These are phyloP conservation scores for Solanum aculeatissimum DNA, from an alignment of 305 asterid genomes.

Conservation along the genomic window DNA sequence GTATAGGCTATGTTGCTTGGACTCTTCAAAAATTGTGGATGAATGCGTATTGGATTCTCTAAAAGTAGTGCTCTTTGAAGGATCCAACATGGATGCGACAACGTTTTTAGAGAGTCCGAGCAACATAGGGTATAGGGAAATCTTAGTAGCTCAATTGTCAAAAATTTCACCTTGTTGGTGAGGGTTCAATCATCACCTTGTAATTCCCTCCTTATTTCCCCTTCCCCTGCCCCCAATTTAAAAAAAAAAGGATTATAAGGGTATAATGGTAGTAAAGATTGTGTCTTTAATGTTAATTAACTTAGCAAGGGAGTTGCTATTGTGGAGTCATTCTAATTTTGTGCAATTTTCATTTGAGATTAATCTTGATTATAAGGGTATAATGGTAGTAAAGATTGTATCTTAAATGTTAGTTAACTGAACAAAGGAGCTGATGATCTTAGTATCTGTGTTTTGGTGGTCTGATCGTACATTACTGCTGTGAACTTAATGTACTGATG, in stretches of 20 bases:
- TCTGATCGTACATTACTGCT: neutral
- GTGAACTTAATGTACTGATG: neutral
- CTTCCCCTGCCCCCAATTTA: neutral
- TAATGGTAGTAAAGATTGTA: neutral
- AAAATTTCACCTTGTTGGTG: neutral
- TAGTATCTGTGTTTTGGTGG: neutral
- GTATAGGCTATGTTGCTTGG: neutral
- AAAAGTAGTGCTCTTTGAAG: neutral
- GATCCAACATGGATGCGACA: neutral
- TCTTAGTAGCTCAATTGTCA: neutral
- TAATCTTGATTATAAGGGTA: neutral
- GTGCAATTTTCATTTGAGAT: neutral
- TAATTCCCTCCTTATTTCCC: neutral
- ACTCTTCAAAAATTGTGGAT: neutral
- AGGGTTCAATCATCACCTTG: neutral
- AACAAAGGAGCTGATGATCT: neutral
- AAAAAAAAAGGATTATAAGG: neutral
- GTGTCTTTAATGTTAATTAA: neutral
- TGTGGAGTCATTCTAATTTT: neutral
- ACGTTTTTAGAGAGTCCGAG: neutral
- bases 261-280: neutral
- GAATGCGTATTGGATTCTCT: neutral
- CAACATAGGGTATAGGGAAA: neutral
- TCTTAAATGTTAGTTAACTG: neutral
- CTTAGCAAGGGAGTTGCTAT: neutral